Percentiles rank a stretch among this genome's conserved stretches.
Evolutionary conservation across 805 yeast genomes (phyloP).

Genomic region (Zygotorulaspora florentina): DNA sequence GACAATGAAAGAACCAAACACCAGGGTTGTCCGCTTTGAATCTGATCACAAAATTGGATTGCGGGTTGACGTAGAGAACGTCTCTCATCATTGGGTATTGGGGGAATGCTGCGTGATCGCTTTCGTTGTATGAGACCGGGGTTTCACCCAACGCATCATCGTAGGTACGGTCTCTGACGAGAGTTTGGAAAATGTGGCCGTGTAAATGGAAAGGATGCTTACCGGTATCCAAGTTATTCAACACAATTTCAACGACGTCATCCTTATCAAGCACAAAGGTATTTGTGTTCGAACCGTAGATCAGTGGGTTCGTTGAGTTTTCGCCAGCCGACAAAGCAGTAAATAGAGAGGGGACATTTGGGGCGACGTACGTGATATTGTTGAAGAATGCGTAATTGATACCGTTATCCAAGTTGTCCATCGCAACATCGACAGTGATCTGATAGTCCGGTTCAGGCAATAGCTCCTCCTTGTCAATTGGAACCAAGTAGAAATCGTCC

Average conservation of each 20-base stretch:
- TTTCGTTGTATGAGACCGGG: conserved; percentile 58
- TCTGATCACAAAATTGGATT: conserved; percentile 80
- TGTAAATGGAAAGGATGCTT: conserved; percentile 97
- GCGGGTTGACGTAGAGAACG: conserved; percentile 70
- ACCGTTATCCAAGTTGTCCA: conserved; percentile 86
- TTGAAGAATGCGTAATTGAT: conserved; percentile 95
- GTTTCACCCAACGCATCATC: conserved; percentile 47
- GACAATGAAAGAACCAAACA: conserved; percentile 98
- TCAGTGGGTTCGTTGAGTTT: conserved; percentile 44
- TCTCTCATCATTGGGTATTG: conserved; percentile 83
- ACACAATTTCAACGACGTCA: conserved; percentile 67
- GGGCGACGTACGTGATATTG: conserved; percentile 69
- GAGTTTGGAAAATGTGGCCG: conserved; percentile 79
- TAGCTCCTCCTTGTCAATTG: conserved; percentile 51
- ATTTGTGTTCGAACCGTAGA: conserved; percentile 79
- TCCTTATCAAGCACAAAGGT: conserved; percentile 57
- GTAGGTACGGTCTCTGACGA: conserved; percentile 64
- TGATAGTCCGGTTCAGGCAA: conserved; percentile 65
- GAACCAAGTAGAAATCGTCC: conserved; percentile 77
- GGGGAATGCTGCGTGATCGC: conserved; percentile 51
- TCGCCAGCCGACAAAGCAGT: conserved; percentile 75
- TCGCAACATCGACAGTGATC: conserved; percentile 66
- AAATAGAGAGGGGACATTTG: conserved; percentile 81
- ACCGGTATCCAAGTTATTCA: conserved; percentile 87
- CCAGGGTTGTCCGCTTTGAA: conserved; percentile 95